Evolutionary conservation across 352 stramenopile species (phyloP), one percentile per base, ranked within the genome.

Genomic region (Globisporangium paddicum): DNA sequence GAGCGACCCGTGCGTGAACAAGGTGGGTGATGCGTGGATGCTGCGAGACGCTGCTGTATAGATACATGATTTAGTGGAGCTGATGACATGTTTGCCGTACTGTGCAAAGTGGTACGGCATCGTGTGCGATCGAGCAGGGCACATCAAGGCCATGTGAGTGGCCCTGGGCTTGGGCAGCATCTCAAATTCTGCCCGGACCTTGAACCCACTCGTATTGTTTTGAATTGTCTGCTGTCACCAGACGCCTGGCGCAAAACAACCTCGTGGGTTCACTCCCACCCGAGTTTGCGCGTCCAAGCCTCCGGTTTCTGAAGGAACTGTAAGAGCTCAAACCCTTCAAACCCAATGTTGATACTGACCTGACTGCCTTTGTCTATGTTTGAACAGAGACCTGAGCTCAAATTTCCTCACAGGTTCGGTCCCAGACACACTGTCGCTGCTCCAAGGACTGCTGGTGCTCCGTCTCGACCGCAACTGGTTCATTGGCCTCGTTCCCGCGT

Each of bases 361-460:
- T 54, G 18, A 28, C 25, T n/a, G 5, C n/a, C n/a, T 7, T 2
- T 25, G 1, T 19, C 16, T 14, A 3, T n/a, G n/a, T 49, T 32
- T 26, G 28, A 34, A 10, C 61, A 90, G 80, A 21, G 80, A 90
- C 44, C 44, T 90, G 42, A 89, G 80, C 64, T 85, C 66, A 18
- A 90, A 90, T 50, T 90, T 84, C 60, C 67, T 90, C 28, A 76
- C 68, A 5, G 71, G 78, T 0, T 32, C 68, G 5, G 64, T 89
- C 14, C 80, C 80, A 13, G 51, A 69, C 40, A 84, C 74, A 8
- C 16, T 88, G 3, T 82, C 76, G 0, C 38, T 44, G 18, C 58
- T 90, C 4, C 46, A 28, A n/a, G 40, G 50, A 0, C 54, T 90
- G 9, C 66, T 67, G 2, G 64, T 74, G n/a, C 67, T 90, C 26